Percentiles rank a stretch among this genome's conserved stretches.
These are phyloP conservation scores for Mortierella alpina DNA, from an alignment of 192 early-diverging fungal genomes.

Conservation along the genomic window DNA sequence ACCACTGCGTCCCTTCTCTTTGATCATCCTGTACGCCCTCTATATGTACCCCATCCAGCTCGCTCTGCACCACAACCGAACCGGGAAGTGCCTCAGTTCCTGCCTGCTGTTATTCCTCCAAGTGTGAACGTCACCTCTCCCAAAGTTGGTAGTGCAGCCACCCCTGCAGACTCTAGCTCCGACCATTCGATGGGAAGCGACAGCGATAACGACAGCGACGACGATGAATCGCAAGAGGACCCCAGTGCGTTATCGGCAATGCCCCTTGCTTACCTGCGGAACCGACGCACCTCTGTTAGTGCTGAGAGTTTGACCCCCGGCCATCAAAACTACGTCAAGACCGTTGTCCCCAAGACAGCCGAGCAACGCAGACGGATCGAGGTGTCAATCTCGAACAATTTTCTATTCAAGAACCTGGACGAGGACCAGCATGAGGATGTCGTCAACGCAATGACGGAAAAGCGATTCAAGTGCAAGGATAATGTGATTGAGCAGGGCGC, in stretches of 20 bases:
- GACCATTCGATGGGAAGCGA: conserved; percentile 62
- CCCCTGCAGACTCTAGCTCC: conserved; percentile 58
- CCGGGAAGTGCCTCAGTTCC: conserved; percentile 57
- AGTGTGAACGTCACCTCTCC: conserved; percentile 47
- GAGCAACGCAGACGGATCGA: conserved; percentile 89
- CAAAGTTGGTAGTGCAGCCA: conserved; percentile 43
- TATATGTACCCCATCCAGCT: conserved; percentile 7
- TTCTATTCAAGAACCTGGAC: conserved; percentile 93
- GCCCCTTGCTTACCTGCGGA: conserved; percentile 81
- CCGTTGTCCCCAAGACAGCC: conserved; percentile 88
- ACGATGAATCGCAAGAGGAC: conserved; percentile 70
- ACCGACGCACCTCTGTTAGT: conserved; percentile 92
- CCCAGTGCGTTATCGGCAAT: conserved; percentile 68
- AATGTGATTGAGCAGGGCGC: conserved; percentile 93
- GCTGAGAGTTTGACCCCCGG: conserved; percentile 98
- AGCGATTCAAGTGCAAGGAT: conserved; percentile 73
- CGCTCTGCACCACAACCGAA: conserved; percentile 48
- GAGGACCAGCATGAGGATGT: conserved; percentile 96
- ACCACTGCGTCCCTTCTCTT: background rate
- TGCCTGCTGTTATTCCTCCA: conserved; percentile 60
- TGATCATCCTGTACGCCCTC: conserved; percentile 1
- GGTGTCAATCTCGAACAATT: conserved; percentile 85
- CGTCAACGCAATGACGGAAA: conserved; percentile 96
- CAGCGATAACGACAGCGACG: conserved; percentile 64
- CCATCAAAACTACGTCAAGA: conserved; percentile 83